Evolutionary conservation across 1,284 basidiomycete genomes (phyloP).

Genomic region (Irpex rosettiformis): DNA sequence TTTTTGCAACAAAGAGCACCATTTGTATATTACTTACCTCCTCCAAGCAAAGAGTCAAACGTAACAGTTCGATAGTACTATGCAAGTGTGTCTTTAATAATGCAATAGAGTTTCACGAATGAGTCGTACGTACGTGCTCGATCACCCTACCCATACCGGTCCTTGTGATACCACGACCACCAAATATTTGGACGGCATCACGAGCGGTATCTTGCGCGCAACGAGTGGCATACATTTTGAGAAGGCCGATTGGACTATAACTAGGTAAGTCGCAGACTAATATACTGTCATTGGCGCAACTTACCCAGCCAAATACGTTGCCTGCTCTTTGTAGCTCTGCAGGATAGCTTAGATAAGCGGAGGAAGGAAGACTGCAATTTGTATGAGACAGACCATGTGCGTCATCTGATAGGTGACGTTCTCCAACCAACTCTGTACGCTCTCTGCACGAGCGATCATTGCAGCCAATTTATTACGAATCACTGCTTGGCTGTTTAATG

Average conservation of each 20-base stretch:
- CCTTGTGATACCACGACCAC: slow-evolving; percentile 49
- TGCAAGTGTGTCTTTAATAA: too few species aligned
- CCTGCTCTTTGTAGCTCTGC: slow-evolving; percentile 38
- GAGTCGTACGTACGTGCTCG: slow-evolving; percentile 13
- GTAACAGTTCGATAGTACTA: slow-evolving; percentile 20
- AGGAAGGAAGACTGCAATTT: too few species aligned
- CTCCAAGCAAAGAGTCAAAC: slow-evolving; percentile 18
- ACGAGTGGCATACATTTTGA: slow-evolving; percentile 31
- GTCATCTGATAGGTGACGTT: slow-evolving; percentile 90
- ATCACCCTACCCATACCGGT: slow-evolving; percentile 54
- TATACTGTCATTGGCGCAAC: slow-evolving; percentile 5
- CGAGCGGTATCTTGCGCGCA: slow-evolving; percentile 29
- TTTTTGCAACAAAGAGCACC: not conserved
- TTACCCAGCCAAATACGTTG: slow-evolving; percentile 38
- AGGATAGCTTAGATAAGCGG: not conserved
- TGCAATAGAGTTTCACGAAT: too few species aligned
- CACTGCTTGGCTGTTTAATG: slow-evolving; percentile 79
- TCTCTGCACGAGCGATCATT: slow-evolving; percentile 84
- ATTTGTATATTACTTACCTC: slow-evolving; percentile 8
- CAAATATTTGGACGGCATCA: slow-evolving; percentile 55
- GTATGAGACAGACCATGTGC: slow-evolving; percentile 58
- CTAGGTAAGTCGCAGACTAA: not conserved
- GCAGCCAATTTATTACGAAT: slow-evolving; percentile 81
- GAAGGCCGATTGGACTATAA: slow-evolving; percentile 26
- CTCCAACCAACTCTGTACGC: slow-evolving; percentile 85